Evolutionary conservation across 805 yeast genomes (phyloP).

Genomic region (Suhomyces emberorum): DNA sequence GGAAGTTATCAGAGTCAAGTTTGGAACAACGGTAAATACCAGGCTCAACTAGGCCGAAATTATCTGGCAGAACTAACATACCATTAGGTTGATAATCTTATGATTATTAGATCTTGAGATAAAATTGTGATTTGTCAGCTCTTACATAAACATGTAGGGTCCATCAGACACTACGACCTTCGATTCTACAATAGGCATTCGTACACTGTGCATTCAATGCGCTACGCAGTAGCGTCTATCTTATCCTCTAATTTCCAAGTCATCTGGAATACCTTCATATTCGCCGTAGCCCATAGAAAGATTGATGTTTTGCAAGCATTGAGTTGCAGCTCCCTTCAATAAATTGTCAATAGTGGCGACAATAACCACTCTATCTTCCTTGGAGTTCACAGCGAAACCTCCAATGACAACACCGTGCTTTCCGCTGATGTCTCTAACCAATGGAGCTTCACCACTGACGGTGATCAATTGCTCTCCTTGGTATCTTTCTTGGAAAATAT

Average conservation of each 20-base stretch:
- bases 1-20: constrained; percentile 69
- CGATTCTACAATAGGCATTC: no score
- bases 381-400: constrained; percentile 89
- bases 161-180: no score
- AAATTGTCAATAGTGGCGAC: constrained; percentile 95
- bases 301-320: constrained; percentile 94
- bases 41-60: constrained; percentile 86
- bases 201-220: no score
- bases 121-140: no score
- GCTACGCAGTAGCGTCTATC: no score
- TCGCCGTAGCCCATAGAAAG: constrained; percentile 87
- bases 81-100: no score
- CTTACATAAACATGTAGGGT: no score
- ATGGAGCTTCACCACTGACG: constrained; percentile 88
- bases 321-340: constrained; percentile 98
- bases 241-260: constrained; percentile 50
- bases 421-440: constrained; percentile 86
- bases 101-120: no score
- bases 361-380: constrained; percentile 85
- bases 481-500: constrained; percentile 83
- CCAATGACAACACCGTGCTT: constrained; percentile 95
- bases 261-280: constrained; percentile 89
- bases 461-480: constrained; percentile 82
- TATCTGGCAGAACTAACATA: constrained; percentile 91
- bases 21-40: constrained; percentile 80